Evolutionary conservation across 2,329 filamentous ascomycete species (phyloP), one percentile per base, ranked within the genome.

Genomic region (Fusarium subglutinans): DNA sequence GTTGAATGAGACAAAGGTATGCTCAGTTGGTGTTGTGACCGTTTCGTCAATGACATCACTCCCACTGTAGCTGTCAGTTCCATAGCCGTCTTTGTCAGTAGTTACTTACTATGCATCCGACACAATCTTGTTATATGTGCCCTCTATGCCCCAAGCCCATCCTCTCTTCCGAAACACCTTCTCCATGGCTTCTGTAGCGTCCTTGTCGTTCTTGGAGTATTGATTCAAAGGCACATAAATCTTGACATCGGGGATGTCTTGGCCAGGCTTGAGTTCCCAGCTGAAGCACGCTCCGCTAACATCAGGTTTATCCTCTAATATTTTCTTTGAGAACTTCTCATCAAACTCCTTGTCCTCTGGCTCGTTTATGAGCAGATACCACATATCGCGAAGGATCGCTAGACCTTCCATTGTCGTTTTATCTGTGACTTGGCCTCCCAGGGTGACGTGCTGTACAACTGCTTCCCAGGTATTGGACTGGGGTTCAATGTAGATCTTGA

Each of bases 171-270:
- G 41, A 30, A 75, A 75, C 1, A 67, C 51, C 43, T 67, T 69
- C 37, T 73, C 68, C 38, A 66, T 40, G 10, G 58, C 69, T 38
- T 66, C 68, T 3, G 30, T 33, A 40, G 63, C 60, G 18, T 56
- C 48, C 8, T 62, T 72, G 20, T 75, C 69, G 18, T 54, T 74
- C 41, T 54, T 54, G 24, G 58, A 66, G n/a, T 74, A 79, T 40
- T 79, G 76, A n/a, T 70, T 73, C 38, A 78, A 37, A n/a, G 78
- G 78, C 2, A 79, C 74, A 62, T 79, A 79, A 9, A 74, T 63
- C 69, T 78, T 79, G 26, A 77, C 76, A 22, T 75, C 72, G 28
- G 78, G 78, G 22, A 70, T 66, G 15, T 53, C 60, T 15, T 75
- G 63, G 4, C 76, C 73, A 14, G 77, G 74, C 63, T 70, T 69